phyloP scores from a whole-genome alignment of 1,139 yeast species.

The Protomyces arabidopsidicola region DNA sequence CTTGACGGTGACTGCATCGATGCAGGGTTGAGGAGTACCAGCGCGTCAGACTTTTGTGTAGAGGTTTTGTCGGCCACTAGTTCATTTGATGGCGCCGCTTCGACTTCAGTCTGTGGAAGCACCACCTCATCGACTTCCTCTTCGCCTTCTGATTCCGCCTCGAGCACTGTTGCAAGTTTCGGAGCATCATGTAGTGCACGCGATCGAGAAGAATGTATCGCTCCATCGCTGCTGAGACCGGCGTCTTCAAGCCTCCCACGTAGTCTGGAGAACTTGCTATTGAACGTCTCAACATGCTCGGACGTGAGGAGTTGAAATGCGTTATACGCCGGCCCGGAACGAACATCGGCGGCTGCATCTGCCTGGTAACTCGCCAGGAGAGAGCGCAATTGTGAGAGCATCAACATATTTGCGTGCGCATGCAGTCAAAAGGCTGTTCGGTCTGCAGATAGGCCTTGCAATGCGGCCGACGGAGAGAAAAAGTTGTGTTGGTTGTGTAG shows the following conservation, averaged over 20 bases:
- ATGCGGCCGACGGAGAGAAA: no score
- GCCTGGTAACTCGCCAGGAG: background rate
- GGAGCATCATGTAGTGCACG: background rate
- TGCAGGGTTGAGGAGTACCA: background rate
- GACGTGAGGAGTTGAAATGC: constrained; percentile 10
- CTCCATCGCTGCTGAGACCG: background rate
- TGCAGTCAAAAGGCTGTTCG: background rate
- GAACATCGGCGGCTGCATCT: constrained; percentile 1
- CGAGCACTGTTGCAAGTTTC: background rate
- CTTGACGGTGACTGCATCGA: background rate
- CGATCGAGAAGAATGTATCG: background rate
- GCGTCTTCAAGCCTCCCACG: background rate
- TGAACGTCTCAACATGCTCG: constrained; percentile 21
- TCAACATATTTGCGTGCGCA: background rate
- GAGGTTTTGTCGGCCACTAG: background rate
- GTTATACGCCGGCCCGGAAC: constrained; percentile 9
- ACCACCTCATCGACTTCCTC: background rate
- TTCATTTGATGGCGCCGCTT: background rate
- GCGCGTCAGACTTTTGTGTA: background rate
- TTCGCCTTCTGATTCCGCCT: constrained; percentile 4
- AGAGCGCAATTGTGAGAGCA: constrained; percentile 1
- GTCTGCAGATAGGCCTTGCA: no score
- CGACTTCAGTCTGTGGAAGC: background rate
- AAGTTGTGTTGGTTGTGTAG: no score
- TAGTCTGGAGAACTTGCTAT: constrained; percentile 8